Evolutionary conservation across 768 basidiomycete species (phyloP).

Genomic region (Polyporus arcularius): DNA sequence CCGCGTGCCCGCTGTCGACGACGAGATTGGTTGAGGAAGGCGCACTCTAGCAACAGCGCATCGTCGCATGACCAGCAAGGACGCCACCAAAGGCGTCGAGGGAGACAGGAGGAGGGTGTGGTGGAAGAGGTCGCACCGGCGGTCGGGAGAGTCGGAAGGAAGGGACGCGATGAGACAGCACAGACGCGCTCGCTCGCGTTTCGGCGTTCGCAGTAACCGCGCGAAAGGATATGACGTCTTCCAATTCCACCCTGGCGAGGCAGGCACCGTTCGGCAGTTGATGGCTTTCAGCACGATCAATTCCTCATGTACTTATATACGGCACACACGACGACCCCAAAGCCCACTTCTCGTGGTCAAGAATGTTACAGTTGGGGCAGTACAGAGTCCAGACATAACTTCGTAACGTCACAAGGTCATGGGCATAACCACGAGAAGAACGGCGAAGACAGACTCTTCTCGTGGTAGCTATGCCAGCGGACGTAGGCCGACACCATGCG

Average conservation of each 20-base stretch:
- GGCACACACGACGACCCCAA: too few species aligned
- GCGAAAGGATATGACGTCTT: slow-evolving; percentile 7
- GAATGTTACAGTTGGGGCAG: too few species aligned
- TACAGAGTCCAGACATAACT: too few species aligned
- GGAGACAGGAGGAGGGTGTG: slow-evolving; percentile 2
- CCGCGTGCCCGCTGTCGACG: slow-evolving; percentile 21
- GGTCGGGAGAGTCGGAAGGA: slow-evolving; percentile 7
- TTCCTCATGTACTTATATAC: too few species aligned
- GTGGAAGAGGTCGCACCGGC: not conserved
- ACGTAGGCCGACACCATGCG: not conserved
- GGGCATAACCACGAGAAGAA: too few species aligned
- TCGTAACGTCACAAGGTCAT: too few species aligned
- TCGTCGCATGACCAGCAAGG: slow-evolving; percentile 35
- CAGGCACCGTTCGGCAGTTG: too few species aligned
- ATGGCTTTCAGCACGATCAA: too few species aligned
- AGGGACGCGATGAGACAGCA: slow-evolving; percentile 5
- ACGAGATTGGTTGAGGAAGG: slow-evolving; percentile 16
- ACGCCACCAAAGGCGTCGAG: slow-evolving; percentile 21
- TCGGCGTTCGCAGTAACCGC: slow-evolving; percentile 8
- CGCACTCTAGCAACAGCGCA: slow-evolving; percentile 29
- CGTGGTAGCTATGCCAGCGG: not conserved
- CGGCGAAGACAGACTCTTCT: too few species aligned
- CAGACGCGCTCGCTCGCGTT: slow-evolving; percentile 6
- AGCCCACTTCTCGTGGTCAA: too few species aligned
- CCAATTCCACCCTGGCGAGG: not conserved